Conservation (phyloP, 345 rosid genomes). For the Excoecaria cochinchinensis region DNA sequence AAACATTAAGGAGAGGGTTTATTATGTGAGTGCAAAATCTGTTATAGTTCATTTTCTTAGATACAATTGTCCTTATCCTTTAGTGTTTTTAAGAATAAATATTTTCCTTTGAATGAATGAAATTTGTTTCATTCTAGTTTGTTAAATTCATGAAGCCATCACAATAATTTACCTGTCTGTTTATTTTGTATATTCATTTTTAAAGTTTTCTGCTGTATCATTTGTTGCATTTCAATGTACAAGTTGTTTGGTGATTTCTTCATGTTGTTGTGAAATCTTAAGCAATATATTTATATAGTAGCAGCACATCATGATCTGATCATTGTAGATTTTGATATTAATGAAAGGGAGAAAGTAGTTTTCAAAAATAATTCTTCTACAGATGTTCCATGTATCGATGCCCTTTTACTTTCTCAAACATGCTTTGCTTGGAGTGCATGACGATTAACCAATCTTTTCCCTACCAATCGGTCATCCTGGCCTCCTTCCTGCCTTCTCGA, state of each 20-base stretch:
- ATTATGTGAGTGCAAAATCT: conserved; percentile 52
- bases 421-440: neutral
- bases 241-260: neutral
- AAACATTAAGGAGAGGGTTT: conserved; percentile 82
- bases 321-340: neutral
- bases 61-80: neutral
- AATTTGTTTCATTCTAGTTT: neutral
- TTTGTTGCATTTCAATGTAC: conserved; percentile 1
- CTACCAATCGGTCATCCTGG: neutral
- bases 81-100: neutral
- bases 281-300: neutral
- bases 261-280: neutral
- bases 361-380: neutral
- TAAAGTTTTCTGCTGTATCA: neutral
- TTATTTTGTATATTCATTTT: neutral
- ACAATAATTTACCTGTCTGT: neutral
- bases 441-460: neutral
- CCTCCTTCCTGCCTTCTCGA: neutral
- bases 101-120: neutral
- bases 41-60: neutral
- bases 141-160: neutral
- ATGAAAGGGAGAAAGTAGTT: neutral
- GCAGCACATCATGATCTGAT: neutral
- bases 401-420: neutral
- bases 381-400: conserved; percentile 4